Base-by-base conservation (phyloP, 768 basidiomycete genomes). In the Suillus ampliporus region DNA sequence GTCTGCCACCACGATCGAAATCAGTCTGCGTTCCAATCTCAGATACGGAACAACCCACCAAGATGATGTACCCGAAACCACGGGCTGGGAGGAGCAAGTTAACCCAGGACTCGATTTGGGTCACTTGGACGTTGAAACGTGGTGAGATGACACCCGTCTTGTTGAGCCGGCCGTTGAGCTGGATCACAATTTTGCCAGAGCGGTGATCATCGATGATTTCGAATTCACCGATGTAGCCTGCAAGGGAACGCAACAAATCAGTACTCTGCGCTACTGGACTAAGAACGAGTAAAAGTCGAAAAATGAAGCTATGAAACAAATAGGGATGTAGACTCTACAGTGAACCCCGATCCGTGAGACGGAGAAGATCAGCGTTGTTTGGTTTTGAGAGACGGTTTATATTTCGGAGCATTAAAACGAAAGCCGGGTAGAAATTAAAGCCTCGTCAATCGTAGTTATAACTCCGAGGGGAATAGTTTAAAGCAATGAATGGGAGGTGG, bases 91-190 rank as follows among this genome's bases (percentile, higher is more conserved):
- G 87, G 63, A 99, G 81, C 83, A 94, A 84, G 86, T 95, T 95
- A 84, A 99, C 94, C 97, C 97, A 98, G 66, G 85, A 83, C 80
- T 97, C 94, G 72, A 98, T 97, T 75, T 96, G 90, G 71, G 79
- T 89, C 65, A 92, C 90, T 76, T 95, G 92, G 70, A 99, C 88
- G 81, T 99, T 98, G 87, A 94, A 99, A 60, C 97, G 92, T 48
- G 97, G 96, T n/a, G 96, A 98, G 80, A 98, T 98, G 75, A 99
- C 97, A 70, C 97, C 97, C n/a, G 90, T 91, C 84, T 99, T 99
- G 87, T 99, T 99, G 71, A 99, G 87, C 64, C 95, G 92, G 51
- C 97, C 97, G 74, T 97, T 99, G 62, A 99, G 89, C 81, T 99
- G 96, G 71, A 99, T 87, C 72, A 99, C 96, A 68, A 99, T 94